Conservation (phyloP, 2,329 filamentous ascomycete genomes). For the Fusarium hainanense region DNA sequence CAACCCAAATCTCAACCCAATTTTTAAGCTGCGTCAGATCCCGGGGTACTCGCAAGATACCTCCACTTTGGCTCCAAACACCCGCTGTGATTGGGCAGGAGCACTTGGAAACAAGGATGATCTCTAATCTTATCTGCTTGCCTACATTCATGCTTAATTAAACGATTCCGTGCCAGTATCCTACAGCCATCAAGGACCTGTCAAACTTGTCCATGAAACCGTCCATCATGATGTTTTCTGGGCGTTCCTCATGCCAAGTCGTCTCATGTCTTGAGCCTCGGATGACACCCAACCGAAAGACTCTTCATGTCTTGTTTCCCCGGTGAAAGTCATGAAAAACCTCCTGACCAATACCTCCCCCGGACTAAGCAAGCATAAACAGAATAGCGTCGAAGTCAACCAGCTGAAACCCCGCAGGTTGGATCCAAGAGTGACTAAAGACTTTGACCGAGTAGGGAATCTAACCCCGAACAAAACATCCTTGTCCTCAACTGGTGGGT, state of each 20-base stretch:
- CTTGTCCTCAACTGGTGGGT: conserved; percentile 5
- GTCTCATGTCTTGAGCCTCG: neutral
- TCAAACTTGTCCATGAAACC: neutral
- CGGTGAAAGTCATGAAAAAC: neutral
- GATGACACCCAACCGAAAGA: neutral
- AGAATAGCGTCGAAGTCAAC: neutral
- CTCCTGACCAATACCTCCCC: neutral
- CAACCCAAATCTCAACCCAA: neutral
- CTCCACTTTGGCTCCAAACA: fast-evolving
- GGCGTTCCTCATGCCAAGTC: neutral
- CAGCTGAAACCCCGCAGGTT: conserved; percentile 18
- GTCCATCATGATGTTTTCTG: neutral
- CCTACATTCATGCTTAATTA: neutral
- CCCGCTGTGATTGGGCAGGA: neutral
- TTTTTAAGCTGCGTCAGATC: neutral
- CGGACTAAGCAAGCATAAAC: neutral
- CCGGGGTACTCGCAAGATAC: neutral
- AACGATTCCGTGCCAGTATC: neutral
- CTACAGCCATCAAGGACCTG: neutral
- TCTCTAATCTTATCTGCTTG: neutral
- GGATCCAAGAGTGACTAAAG: neutral
- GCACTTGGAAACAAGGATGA: fast-evolving
- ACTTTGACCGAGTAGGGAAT: neutral
- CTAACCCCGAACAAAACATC: neutral
- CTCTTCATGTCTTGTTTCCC: neutral